Evolutionary conservation across 2,329 filamentous ascomycete species (phyloP).

Genomic region (Aureobasidium pullulans): DNA sequence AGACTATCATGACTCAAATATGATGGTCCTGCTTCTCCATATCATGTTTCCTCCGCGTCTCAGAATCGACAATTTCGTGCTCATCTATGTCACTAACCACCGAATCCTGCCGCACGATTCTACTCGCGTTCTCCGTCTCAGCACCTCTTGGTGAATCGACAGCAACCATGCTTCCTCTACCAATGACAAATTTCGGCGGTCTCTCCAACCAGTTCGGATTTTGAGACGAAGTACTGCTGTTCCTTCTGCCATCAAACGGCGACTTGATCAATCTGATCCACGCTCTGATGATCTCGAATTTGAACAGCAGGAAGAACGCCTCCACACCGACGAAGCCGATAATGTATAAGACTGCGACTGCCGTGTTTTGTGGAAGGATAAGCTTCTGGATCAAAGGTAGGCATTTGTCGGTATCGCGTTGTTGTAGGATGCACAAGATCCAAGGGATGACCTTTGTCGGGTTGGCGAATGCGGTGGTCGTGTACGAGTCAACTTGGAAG

Average conservation of each 20-base stretch:
- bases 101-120: not conserved
- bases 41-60: not conserved
- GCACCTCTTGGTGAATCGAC: not conserved
- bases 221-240: not conserved
- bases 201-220: not conserved
- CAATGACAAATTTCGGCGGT: not conserved
- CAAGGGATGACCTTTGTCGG: constrained; percentile 21
- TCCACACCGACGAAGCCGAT: constrained; percentile 21
- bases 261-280: constrained; percentile 18
- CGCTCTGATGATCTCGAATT: constrained; percentile 18
- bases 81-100: not conserved
- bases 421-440: constrained; percentile 21
- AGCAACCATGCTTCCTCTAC: not conserved
- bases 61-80: not conserved
- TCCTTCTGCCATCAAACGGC: constrained; percentile 14
- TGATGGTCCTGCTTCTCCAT: not conserved
- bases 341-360: constrained; percentile 21
- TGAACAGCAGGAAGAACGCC: constrained; percentile 20
- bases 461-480: constrained; percentile 18
- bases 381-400: constrained; percentile 16
- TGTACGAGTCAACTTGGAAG: constrained; percentile 19
- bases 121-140: not conserved
- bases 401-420: constrained; percentile 18
- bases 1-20: not conserved
- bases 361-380: constrained; percentile 18